Base-by-base conservation (phyloP, 2,329 filamentous ascomycete genomes). In the Domatiomyces globalis region DNA sequence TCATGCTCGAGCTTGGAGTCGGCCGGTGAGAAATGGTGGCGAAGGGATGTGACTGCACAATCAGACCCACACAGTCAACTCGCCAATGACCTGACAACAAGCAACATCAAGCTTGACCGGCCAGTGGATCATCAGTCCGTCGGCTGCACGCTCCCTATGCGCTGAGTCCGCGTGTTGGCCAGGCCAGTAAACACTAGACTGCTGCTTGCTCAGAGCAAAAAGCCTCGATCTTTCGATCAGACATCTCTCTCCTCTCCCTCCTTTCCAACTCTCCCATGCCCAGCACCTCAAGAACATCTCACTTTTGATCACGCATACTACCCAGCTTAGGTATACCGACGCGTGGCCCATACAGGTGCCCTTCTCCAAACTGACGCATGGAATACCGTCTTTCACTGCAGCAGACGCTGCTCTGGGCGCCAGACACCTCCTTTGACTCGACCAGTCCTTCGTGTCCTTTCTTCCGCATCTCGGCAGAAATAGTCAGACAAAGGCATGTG, bases 281-380 rank as follows among this genome's bases (percentile, higher is more conserved):
- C 62, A 59, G 64, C 69, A 71, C 67, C 68, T 61, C 63, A 65
- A 66, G 68, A 75, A 75, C 75, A 77, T 75, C 76, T 75, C 71
- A 69, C 74, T 54, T 51, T 51, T 74, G 74, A 81, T 76, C 80
- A 79, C 80, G 78, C 78, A 76, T 76, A 65, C 62, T 61, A 62
- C 65, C 69, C 71, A 73, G 71, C 68, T 65, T 68, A 59, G 76
- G 79, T 80, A 79, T 67, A 69, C 69, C 63, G 70, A 73, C 70
- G 67, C 69, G 69, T 63, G 66, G 61, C 65, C 66, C 64, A 56
- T 63, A 17, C 55, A 50, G 58, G 66, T 64, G 66, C 58, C 62
- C 68, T 62, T 63, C 63, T 55, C 62, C 56, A 59, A 60, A 60
- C 57, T 53, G 63, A 70, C 69, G 67, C 70, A 73, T 71, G 67